Conservation (phyloP, 495 filamentous ascomycete species). For the Podospora pseudopauciseta region DNA sequence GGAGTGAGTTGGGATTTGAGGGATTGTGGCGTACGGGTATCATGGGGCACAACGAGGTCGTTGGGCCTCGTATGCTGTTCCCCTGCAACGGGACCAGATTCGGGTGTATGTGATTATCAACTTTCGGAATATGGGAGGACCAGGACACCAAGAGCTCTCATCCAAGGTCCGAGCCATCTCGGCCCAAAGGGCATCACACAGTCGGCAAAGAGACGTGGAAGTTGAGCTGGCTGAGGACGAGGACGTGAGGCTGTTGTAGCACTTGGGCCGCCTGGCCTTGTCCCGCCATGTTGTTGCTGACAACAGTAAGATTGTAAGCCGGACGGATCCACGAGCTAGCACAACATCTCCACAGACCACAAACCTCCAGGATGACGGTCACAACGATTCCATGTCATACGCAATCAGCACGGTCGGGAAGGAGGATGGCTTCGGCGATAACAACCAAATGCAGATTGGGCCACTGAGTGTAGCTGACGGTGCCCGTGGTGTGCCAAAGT, state of each 20-base stretch:
- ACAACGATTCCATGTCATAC: not conserved
- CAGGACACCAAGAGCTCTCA: not conserved
- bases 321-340: not conserved
- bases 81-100: not conserved
- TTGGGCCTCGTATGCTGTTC: not conserved
- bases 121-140: not conserved
- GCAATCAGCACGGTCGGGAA: not conserved
- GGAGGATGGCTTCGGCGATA: not conserved
- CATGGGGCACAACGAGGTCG: not conserved
- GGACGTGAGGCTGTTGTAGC: not conserved
- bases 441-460: not conserved
- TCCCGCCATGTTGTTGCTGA: not conserved
- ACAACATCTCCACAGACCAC: not conserved
- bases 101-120: not conserved
- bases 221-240: not conserved
- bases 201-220: not conserved
- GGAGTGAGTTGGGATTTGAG: not conserved
- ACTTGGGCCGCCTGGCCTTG: not conserved
- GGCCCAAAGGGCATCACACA: not conserved
- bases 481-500: not conserved
- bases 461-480: not conserved
- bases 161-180: not conserved
- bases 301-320: not conserved
- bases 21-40: not conserved
- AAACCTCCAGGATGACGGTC: not conserved